A percentile compares a stretch with the other conserved stretches of the same genome.
phyloP scores from a whole-genome alignment of 495 filamentous ascomycete species.

The Terfezia claveryi region DNA sequence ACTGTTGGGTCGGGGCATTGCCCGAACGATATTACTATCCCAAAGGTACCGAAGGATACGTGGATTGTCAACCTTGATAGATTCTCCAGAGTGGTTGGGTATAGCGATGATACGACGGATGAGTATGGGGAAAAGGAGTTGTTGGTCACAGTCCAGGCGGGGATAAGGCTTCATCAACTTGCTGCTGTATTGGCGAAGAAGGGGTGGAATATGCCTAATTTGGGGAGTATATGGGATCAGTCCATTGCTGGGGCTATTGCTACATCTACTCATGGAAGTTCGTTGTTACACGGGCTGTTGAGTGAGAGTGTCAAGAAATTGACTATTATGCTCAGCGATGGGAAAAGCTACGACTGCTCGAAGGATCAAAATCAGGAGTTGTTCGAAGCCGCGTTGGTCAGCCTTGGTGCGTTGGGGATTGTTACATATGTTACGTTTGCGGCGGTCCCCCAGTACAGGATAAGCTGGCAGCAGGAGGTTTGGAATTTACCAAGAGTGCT shows the following conservation, averaged over 20 bases:
- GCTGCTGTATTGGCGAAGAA: constrained; percentile 42
- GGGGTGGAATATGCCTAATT: constrained; percentile 62
- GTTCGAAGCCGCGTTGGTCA: constrained; percentile 72
- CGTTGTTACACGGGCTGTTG: constrained; percentile 59
- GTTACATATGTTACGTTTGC: constrained; percentile 71
- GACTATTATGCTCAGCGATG: constrained; percentile 65
- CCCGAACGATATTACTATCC: constrained; percentile 79
- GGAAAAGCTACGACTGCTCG: constrained; percentile 52
- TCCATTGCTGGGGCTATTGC: constrained; percentile 80
- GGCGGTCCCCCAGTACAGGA: constrained; percentile 50
- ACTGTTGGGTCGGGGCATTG: constrained; percentile 76
- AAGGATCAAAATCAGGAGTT: constrained; percentile 46
- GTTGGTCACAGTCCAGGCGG: constrained; percentile 56
- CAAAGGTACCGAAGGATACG: constrained; percentile 31
- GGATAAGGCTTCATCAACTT: constrained; percentile 57
- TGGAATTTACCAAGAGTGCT: constrained; percentile 44
- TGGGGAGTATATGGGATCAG: constrained; percentile 89
- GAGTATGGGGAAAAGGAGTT: constrained; percentile 33
- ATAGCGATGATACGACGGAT: background rate
- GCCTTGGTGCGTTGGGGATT: constrained; percentile 74
- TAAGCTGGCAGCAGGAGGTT: constrained; percentile 69
- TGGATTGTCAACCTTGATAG: constrained; percentile 90
- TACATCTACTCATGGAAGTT: constrained; percentile 83
- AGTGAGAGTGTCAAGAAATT: constrained; percentile 51
- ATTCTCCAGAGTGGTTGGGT: constrained; percentile 44